Conservation (phyloP, 768 basidiomycete species). For the Termitomyces titanicus region DNA sequence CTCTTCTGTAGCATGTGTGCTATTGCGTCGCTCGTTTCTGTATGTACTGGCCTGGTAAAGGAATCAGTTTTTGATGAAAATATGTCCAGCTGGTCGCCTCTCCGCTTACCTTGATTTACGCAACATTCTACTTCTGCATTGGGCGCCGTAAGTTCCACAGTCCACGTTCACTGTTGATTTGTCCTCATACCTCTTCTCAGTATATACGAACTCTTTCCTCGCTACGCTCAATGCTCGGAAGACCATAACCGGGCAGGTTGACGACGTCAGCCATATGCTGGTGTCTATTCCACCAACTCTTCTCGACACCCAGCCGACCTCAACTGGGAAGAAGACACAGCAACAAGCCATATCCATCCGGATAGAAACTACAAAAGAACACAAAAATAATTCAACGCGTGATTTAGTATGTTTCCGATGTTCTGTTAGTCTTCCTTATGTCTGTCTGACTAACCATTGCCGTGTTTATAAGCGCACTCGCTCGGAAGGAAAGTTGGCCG, state of each 20-base stretch:
- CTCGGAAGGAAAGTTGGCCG: not conserved
- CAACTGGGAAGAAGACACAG: conserved; percentile 7
- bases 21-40: conserved; percentile 44
- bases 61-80: not conserved
- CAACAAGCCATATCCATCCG: conserved; percentile 30
- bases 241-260: conserved; percentile 26
- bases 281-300: conserved; percentile 27
- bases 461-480: not conserved
- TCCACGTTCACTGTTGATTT: not conserved
- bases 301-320: conserved; percentile 13
- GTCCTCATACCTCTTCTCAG: conserved; percentile 15
- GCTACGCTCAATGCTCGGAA: conserved; percentile 49
- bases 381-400: not conserved
- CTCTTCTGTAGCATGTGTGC: conserved; percentile 35
- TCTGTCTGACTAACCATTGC: not conserved
- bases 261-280: conserved; percentile 29
- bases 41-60: conserved; percentile 17
- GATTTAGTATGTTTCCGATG: not conserved
- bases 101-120: conserved; percentile 42
- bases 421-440: not conserved
- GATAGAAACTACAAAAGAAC: conserved; percentile 29
- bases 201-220: conserved; percentile 51
- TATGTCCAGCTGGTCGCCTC: conserved; percentile 32
- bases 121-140: conserved; percentile 49
- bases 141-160: conserved; percentile 38